Conservation (phyloP, 1,284 basidiomycete genomes). For the Sphagnurus paluster region DNA sequence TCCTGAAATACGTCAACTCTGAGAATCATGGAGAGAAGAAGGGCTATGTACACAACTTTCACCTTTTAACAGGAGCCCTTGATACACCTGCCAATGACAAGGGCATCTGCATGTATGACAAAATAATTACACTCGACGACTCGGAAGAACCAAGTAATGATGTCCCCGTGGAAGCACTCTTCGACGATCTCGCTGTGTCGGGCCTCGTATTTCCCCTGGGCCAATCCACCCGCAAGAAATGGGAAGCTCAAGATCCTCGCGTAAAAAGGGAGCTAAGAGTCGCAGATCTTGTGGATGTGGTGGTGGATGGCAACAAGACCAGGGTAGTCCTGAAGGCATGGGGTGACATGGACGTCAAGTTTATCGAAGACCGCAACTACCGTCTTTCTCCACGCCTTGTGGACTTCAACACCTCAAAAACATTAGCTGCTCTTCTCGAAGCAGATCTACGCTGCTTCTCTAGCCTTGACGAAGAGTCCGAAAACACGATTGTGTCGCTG, state of each 20-base stretch:
- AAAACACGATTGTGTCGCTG: too few species aligned
- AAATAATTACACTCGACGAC: slow-evolving; percentile 23
- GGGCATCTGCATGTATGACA: slow-evolving; percentile 25
- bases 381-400: slow-evolving; percentile 49
- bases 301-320: slow-evolving; percentile 29
- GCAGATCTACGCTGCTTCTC: slow-evolving; percentile 36
- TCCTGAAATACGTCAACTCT: slow-evolving; percentile 37
- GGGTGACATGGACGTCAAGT: slow-evolving; percentile 28
- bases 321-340: slow-evolving; percentile 39
- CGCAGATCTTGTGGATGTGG: slow-evolving; percentile 41
- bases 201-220: slow-evolving; percentile 44
- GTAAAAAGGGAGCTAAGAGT: slow-evolving; percentile 39
- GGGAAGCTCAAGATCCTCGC: slow-evolving; percentile 36
- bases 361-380: slow-evolving; percentile 34
- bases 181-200: slow-evolving; percentile 46
- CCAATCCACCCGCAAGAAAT: slow-evolving; percentile 34
- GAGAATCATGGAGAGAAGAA: slow-evolving; percentile 24
- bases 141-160: slow-evolving; percentile 23
- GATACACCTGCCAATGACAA: slow-evolving; percentile 40
- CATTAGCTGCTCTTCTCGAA: slow-evolving; percentile 45
- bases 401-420: slow-evolving; percentile 49
- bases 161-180: slow-evolving; percentile 45
- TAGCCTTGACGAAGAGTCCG: too few species aligned
- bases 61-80: slow-evolving; percentile 39
- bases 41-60: slow-evolving; percentile 37